These are phyloP conservation scores for Neurospora sp. DNA, from an alignment of 2,329 filamentous ascomycete species.

Conservation along the genomic window DNA sequence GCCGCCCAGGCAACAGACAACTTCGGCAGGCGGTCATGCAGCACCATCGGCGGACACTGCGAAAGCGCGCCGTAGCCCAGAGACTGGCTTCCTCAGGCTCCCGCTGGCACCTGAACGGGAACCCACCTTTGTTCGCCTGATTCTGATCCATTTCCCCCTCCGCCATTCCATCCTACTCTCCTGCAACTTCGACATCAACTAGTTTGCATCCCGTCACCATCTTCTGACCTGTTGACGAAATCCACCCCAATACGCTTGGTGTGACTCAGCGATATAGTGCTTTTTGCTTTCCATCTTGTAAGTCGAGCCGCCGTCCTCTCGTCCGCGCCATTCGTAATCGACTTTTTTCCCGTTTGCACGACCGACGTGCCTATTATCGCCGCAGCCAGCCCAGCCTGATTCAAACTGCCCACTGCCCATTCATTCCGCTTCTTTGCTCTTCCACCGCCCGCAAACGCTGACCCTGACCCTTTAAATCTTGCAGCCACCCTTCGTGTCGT, in stretches of 20 bases:
- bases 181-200: constrained; percentile 15
- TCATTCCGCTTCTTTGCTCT: constrained; percentile 19
- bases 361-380: background rate
- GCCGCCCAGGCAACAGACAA: background rate
- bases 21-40: background rate
- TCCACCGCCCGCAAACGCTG: constrained; percentile 15
- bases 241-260: constrained; percentile 1
- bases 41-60: background rate
- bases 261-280: background rate
- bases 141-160: constrained; percentile 10
- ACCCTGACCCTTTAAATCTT: constrained; percentile 16
- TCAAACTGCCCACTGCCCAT: constrained; percentile 35
- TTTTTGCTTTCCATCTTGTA: constrained; percentile 10
- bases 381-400: background rate
- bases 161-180: constrained; percentile 11
- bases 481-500: constrained; percentile 11
- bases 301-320: constrained; percentile 30
- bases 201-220: constrained; percentile 13
- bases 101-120: constrained; percentile 5
- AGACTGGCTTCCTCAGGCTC: constrained; percentile 5
- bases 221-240: constrained; percentile 5
- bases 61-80: background rate
- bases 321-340: constrained; percentile 45
- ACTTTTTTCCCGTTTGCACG: constrained; percentile 16
- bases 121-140: constrained; percentile 17